A percentile compares a stretch with the other conserved stretches of the same genome.
phyloP scores from a whole-genome alignment of 768 basidiomycete species.

The Xerocomus potaroensis region DNA sequence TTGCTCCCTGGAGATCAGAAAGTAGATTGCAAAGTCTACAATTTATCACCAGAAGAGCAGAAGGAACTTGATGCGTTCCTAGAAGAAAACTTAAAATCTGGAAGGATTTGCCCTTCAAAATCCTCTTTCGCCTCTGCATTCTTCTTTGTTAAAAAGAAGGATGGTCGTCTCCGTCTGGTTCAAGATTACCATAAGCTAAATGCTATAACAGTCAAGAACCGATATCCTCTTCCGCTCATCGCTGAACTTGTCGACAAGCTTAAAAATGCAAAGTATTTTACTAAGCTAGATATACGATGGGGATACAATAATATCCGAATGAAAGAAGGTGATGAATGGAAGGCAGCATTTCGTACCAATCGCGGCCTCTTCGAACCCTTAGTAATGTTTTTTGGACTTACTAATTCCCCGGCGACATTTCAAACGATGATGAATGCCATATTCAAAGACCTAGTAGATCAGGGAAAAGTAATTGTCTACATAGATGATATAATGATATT shows the following conservation, averaged over 20 bases:
- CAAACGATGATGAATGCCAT: background rate
- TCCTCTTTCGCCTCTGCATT: background rate
- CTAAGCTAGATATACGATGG: background rate
- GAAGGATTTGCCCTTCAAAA: background rate
- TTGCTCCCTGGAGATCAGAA: slow-evolving; percentile 1
- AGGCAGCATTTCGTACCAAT: background rate
- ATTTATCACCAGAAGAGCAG: slow-evolving; percentile 17
- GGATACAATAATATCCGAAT: background rate
- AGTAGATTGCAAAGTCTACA: slow-evolving; percentile 4
- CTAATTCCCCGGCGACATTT: background rate
- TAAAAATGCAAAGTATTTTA: background rate
- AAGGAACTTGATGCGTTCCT: slow-evolving; percentile 17
- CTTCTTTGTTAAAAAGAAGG: background rate
- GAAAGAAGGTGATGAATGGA: background rate
- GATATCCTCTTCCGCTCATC: background rate
- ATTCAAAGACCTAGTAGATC: background rate
- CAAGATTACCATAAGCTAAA: background rate
- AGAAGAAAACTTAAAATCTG: slow-evolving; percentile 19
- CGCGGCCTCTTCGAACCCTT: background rate
- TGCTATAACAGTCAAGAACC: background rate
- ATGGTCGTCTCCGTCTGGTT: background rate
- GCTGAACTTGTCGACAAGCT: background rate
- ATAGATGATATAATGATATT: background rate
- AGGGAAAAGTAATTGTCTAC: background rate
- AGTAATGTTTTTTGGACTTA: background rate